Evolutionary conservation across 345 rosid genomes (phyloP).

Genomic region (Citrus reticulata): DNA sequence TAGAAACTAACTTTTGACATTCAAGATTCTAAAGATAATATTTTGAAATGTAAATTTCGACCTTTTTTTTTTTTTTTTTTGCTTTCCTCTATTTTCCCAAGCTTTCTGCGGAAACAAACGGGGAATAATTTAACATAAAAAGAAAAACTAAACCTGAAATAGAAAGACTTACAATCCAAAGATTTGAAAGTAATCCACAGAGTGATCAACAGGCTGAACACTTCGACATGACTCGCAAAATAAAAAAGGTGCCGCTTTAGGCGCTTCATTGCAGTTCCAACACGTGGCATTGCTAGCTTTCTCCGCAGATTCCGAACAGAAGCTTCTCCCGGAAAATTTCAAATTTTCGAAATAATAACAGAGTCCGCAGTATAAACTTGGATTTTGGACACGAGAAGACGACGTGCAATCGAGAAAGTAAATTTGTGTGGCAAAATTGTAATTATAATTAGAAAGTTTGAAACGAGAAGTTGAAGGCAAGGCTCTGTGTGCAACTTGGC

Average conservation of each 20-base stretch:
- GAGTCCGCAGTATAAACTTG: background rate
- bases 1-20: background rate
- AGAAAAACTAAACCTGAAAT: background rate
- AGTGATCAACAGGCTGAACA: slow-evolving; percentile 79
- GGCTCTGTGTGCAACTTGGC: slow-evolving; percentile 18
- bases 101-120: background rate
- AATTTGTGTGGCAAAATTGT: slow-evolving; percentile 12
- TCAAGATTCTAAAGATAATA: background rate
- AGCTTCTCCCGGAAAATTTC: slow-evolving; percentile 24
- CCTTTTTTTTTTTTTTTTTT: background rate
- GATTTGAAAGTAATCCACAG: slow-evolving; percentile 71
- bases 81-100: background rate
- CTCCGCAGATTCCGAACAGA: slow-evolving; percentile 32
- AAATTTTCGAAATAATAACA: slow-evolving; percentile 2
- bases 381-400: slow-evolving; percentile 18
- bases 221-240: slow-evolving; percentile 63
- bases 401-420: slow-evolving; percentile 2
- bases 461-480: slow-evolving; percentile 18
- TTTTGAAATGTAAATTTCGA: background rate
- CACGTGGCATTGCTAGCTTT: slow-evolving; percentile 30
- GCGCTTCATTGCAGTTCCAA: slow-evolving; percentile 64
- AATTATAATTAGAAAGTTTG: background rate
- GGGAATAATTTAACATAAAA: background rate
- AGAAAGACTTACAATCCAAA: slow-evolving; percentile 68
- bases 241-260: slow-evolving; percentile 47